Evolutionary conservation across 2,329 filamentous ascomycete genomes (phyloP).

Genomic region (Hortaea werneckii): DNA sequence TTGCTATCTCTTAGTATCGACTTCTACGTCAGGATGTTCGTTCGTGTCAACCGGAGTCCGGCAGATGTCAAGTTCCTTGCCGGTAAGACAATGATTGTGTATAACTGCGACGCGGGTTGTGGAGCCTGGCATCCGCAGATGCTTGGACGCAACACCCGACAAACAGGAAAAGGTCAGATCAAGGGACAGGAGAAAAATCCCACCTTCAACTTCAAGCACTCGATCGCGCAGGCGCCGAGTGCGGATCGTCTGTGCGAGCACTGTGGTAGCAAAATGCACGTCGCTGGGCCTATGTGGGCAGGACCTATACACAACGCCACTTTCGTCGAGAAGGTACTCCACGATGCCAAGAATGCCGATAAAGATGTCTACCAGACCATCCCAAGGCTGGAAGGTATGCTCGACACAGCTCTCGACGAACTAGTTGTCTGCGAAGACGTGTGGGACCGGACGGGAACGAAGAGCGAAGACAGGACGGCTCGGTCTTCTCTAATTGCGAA

Average conservation of each 20-base stretch:
- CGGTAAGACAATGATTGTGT: constrained; percentile 85
- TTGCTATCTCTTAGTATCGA: constrained; percentile 89
- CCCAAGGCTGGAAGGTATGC: constrained; percentile 78
- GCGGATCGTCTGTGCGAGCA: constrained; percentile 62
- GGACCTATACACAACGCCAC: constrained; percentile 75
- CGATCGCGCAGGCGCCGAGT: constrained; percentile 60
- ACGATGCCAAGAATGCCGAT: constrained; percentile 57
- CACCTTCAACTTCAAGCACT: constrained; percentile 63
- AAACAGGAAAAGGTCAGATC: constrained; percentile 60
- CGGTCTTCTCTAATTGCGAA: constrained; percentile 25
- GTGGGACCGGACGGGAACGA: neutral
- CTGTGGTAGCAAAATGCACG: constrained; percentile 76
- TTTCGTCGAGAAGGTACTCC: constrained; percentile 72
- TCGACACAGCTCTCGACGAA: constrained; percentile 80
- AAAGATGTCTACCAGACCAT: constrained; percentile 67
- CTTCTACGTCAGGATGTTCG: constrained; percentile 85
- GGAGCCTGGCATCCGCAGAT: constrained; percentile 83
- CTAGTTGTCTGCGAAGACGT: constrained; percentile 17
- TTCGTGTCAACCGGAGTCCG: constrained; percentile 68
- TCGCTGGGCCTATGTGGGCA: constrained; percentile 90
- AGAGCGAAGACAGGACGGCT: constrained; percentile 6
- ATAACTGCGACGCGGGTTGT: constrained; percentile 83
- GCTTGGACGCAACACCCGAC: constrained; percentile 58
- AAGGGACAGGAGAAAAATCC: constrained; percentile 36
- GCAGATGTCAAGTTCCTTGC: constrained; percentile 83